Conservation (phyloP, 768 basidiomycete species). For the Lentinus brumalis region DNA sequence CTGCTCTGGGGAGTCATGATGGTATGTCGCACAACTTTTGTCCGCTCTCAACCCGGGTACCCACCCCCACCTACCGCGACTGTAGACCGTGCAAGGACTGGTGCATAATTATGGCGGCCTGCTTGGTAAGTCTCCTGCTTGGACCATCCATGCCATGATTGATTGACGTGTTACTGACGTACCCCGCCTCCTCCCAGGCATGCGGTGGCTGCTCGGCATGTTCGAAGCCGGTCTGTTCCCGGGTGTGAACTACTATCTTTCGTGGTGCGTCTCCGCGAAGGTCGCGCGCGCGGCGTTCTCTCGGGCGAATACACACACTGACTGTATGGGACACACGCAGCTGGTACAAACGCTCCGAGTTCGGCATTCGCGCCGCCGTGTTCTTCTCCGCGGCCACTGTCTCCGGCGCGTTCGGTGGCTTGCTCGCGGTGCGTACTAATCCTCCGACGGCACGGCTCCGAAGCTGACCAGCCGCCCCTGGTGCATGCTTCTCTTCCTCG, state of each 20-base stretch:
- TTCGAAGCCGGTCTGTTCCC: slow-evolving; percentile 65
- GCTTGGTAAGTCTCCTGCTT: slow-evolving; percentile 49
- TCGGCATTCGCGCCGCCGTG: slow-evolving; percentile 53
- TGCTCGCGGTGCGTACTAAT: slow-evolving; percentile 56
- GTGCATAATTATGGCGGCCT: slow-evolving; percentile 70
- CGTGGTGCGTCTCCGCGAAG: slow-evolving; percentile 49
- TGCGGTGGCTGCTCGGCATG: slow-evolving; percentile 71
- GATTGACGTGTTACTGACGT: background rate
- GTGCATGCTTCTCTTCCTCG: background rate
- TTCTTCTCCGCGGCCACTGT: slow-evolving; percentile 70
- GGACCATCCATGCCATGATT: background rate
- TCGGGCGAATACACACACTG: background rate
- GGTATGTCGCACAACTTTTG: slow-evolving; percentile 40
- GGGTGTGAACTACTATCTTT: slow-evolving; percentile 70
- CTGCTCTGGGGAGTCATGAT: slow-evolving; percentile 74
- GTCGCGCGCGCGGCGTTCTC: slow-evolving; percentile 12
- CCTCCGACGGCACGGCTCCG: background rate
- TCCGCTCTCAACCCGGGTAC: background rate
- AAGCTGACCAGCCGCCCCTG: background rate
- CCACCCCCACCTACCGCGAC: background rate
- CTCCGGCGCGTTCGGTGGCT: slow-evolving; percentile 80
- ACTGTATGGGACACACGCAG: slow-evolving; percentile 30
- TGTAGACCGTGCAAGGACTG: slow-evolving; percentile 71
- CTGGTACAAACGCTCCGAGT: slow-evolving; percentile 76
- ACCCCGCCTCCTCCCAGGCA: slow-evolving; percentile 40